Evolutionary conservation across 2,329 filamentous ascomycete species (phyloP).

Genomic region (Hymenoscyphus fructigenus): DNA sequence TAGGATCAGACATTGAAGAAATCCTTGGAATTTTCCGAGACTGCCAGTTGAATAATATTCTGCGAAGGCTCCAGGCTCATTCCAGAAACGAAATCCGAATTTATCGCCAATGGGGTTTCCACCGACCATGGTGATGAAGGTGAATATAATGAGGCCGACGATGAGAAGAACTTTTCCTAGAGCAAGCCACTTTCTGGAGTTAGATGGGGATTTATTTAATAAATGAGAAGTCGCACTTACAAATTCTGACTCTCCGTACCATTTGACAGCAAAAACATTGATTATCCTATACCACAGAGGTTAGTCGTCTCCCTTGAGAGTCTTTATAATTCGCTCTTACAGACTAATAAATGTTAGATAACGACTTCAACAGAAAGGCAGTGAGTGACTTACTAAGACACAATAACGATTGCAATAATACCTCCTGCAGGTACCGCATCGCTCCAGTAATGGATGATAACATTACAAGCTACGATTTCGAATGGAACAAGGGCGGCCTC

Average conservation of each 20-base stretch:
- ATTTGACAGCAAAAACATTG: slow-evolving; percentile 72
- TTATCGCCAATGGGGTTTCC: slow-evolving; percentile 57
- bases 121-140: slow-evolving; percentile 63
- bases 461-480: slow-evolving; percentile 64
- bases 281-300: slow-evolving; percentile 38
- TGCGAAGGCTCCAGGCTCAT: slow-evolving; percentile 48
- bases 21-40: slow-evolving; percentile 59
- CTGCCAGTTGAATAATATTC: slow-evolving; percentile 51
- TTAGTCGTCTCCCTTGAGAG: neutral
- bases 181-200: slow-evolving; percentile 1
- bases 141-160: slow-evolving; percentile 50
- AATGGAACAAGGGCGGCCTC: slow-evolving; percentile 67
- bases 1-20: slow-evolving; percentile 57
- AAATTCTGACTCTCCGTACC: slow-evolving; percentile 78
- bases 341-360: neutral
- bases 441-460: slow-evolving; percentile 64
- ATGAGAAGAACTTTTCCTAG: slow-evolving; percentile 65
- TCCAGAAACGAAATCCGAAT: slow-evolving; percentile 56
- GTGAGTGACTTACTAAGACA: slow-evolving; percentile 32
- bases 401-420: slow-evolving; percentile 59
- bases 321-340: neutral
- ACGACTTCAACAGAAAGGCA: neutral
- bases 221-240: slow-evolving; percentile 24
- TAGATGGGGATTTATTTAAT: neutral
- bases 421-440: slow-evolving; percentile 57